These are phyloP conservation scores for Starmera stellimalicola DNA, from an alignment of 1,139 yeast species.

Conservation along the genomic window DNA sequence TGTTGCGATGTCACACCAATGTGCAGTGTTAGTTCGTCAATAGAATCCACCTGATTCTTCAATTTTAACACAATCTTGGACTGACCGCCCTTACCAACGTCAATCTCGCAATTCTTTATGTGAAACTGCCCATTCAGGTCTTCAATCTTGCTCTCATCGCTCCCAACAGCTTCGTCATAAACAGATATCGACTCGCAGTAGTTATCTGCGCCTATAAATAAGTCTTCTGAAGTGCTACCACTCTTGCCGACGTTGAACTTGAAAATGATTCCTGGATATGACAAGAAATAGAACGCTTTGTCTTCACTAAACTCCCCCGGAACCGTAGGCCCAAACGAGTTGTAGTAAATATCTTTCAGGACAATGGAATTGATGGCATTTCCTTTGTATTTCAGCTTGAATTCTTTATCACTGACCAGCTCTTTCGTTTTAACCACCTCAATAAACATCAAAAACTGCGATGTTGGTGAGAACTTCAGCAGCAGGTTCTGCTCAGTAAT, in stretches of 20 bases:
- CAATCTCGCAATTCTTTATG: too few species aligned
- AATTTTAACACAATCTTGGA: too few species aligned
- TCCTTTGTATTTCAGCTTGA: constrained; percentile 8
- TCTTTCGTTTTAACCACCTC: constrained; percentile 34
- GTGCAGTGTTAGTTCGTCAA: constrained; percentile 4
- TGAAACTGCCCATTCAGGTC: too few species aligned
- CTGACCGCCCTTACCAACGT: too few species aligned
- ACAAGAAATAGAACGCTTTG: constrained; percentile 24
- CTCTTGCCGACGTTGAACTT: too few species aligned
- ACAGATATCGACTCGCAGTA: too few species aligned
- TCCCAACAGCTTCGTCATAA: too few species aligned
- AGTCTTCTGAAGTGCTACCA: too few species aligned
- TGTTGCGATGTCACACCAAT: constrained; percentile 30
- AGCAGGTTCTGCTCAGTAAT: constrained; percentile 18
- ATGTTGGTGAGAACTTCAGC: constrained; percentile 32
- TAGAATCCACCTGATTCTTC: constrained; percentile 1
- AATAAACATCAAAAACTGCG: constrained; percentile 37
- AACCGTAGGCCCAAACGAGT: constrained; percentile 54
- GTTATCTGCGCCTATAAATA: too few species aligned
- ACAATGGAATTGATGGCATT: constrained; percentile 9
- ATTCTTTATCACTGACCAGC: constrained; percentile 4
- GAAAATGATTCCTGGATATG: constrained; percentile 49
- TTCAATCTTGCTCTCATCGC: too few species aligned
- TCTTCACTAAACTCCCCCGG: constrained; percentile 37
- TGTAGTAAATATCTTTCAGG: constrained; percentile 35